Base-by-base conservation (phyloP, 306 rosid genomes). In the Sicyos edulis region DNA sequence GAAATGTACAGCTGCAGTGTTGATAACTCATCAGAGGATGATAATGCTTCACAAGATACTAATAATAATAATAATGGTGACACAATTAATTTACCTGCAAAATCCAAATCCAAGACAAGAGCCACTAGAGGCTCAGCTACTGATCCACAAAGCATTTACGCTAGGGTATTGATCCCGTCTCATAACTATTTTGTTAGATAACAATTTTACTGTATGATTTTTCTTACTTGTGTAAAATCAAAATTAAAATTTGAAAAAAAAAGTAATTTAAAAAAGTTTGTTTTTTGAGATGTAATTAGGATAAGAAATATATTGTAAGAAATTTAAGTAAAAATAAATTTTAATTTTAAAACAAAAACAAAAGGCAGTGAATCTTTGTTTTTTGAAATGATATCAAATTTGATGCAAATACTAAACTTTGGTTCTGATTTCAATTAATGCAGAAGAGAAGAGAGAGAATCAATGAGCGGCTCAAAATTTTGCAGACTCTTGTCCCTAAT, bases 381-480 rank as follows among this genome's bases (percentile, higher is more conserved):
- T 5, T 6, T 10, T 14, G 0, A 26, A 50, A 50, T 50, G 1
- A 50, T 2, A 50, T 50, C 17, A 52, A 52, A 15, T 52, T 54
- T 19, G 6, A 20, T 19, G 1, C 60, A 54, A 9, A 22, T 37
- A 66, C 47, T 70, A 16, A 70, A 52, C 50, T 52, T n/a, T 15
- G 15, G 21, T 42, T 69, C 3, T 64, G 70, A 0, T 17, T 64
- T 64, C 6, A n/a, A 40, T 22, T 15, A 71, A 29, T 71, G 75
- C 63, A 71, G 75, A 71, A 71, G 51, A 53, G 75, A 71, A 71
- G 75, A 54, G 75, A 71, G 52, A 71, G 51, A 40, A 71, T 71
- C 19, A 71, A 71, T 45, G 75, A 71, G 29, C 75, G 75, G 13
- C 63, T 71, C 15, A 53, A 17, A 55, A 32, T 34, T 40, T 49